Conservation (phyloP, 192 early-diverging fungal genomes). For the Pilobolus umbonatus region DNA sequence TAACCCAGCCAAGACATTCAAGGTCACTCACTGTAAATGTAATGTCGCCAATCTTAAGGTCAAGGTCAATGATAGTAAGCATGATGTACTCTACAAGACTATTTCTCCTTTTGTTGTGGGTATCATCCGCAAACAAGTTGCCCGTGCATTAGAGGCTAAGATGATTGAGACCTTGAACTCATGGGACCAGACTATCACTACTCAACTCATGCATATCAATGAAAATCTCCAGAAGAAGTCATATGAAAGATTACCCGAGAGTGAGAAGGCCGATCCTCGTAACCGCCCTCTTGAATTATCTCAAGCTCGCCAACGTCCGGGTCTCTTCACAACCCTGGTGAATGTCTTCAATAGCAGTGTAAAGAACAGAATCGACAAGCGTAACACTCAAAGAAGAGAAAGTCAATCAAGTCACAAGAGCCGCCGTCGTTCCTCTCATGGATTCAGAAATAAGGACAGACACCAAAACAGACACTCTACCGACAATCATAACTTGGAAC, state of each 20-base stretch:
- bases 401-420: background rate
- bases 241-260: background rate
- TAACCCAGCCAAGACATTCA: conserved; percentile 27
- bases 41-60: conserved; percentile 16
- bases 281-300: background rate
- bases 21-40: conserved; percentile 30
- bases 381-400: background rate
- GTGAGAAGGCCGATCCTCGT: background rate
- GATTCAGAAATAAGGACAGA: background rate
- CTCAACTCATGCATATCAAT: background rate
- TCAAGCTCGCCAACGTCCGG: conserved; percentile 1
- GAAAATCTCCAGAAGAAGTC: conserved; percentile 3
- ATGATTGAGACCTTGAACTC: conserved; percentile 20
- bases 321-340: conserved; percentile 9
- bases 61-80: conserved; percentile 5
- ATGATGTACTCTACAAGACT: conserved; percentile 20
- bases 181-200: conserved; percentile 21
- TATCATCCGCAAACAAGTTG: conserved; percentile 34
- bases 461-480: background rate
- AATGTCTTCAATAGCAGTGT: conserved; percentile 6
- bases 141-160: conserved; percentile 32
- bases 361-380: conserved; percentile 7
- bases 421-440: background rate
- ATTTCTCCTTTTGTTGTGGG: conserved; percentile 35
- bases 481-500: background rate